These are phyloP conservation scores for Trichocladium antarcticum DNA, from an alignment of 495 filamentous ascomycete species.

Conservation along the genomic window DNA sequence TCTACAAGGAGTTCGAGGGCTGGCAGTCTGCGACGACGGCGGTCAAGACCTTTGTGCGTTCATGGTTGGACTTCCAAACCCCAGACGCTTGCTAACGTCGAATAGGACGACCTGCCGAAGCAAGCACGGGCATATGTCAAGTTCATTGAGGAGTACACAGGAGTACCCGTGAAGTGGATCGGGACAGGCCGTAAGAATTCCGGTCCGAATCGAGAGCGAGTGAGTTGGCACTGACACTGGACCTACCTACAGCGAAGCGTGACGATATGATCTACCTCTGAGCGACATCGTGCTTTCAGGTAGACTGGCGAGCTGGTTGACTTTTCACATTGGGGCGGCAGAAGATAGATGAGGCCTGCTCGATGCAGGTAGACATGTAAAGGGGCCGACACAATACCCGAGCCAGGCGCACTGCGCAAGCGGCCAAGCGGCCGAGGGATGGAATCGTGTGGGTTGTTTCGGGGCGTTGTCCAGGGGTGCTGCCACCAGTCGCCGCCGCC, in stretches of 20 bases:
- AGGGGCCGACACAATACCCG: too few species aligned
- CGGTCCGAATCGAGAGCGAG: background rate
- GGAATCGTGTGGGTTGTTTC: too few species aligned
- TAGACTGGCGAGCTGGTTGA: background rate
- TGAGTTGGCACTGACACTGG: background rate
- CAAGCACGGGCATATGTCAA: conserved; percentile 65
- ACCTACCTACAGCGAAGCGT: conserved; percentile 9
- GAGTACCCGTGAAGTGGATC: conserved; percentile 62
- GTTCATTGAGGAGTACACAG: conserved; percentile 60
- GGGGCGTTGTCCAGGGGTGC: too few species aligned
- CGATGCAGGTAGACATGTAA: too few species aligned
- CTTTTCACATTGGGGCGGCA: background rate
- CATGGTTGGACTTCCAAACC: background rate
- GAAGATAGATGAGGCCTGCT: too few species aligned
- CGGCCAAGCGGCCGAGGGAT: too few species aligned
- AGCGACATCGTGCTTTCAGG: background rate
- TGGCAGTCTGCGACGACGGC: conserved; percentile 60
- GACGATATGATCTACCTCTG: conserved; percentile 18
- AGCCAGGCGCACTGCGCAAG: too few species aligned
- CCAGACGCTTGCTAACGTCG: conserved; percentile 3
- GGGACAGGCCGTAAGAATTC: conserved; percentile 53
- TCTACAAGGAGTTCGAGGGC: conserved; percentile 65
- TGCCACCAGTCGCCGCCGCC: too few species aligned
- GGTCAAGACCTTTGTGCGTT: conserved; percentile 22
- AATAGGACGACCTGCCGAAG: conserved; percentile 57